phyloP scores from a whole-genome alignment of 2,329 filamentous ascomycete species.

The Fusarium pininemorale region DNA sequence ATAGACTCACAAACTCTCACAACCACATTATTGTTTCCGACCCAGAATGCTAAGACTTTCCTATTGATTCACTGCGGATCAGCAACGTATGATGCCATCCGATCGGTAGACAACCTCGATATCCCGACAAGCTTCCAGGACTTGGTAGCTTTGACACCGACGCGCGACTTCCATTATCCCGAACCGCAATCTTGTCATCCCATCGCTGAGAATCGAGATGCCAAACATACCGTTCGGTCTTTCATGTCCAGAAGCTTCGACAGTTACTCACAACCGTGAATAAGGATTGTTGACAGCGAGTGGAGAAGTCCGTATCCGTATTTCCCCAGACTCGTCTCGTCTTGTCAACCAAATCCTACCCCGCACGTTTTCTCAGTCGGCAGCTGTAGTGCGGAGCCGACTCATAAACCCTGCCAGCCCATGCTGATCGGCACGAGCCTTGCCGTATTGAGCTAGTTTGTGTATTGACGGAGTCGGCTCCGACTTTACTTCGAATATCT shows the following conservation, averaged over 20 bases:
- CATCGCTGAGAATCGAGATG: background rate
- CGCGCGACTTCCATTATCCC: fast-evolving
- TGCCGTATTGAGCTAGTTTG: background rate
- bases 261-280: background rate
- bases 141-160: background rate
- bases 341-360: background rate
- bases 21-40: background rate
- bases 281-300: background rate
- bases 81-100: background rate
- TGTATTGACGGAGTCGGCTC: background rate
- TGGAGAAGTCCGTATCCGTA: background rate
- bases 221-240: too few relatives aligned
- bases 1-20: too few relatives aligned
- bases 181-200: background rate
- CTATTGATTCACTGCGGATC: background rate
- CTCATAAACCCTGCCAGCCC: background rate
- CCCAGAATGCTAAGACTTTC: fast-evolving
- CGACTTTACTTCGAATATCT: background rate
- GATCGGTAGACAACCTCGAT: fast-evolving
- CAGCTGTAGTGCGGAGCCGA: background rate
- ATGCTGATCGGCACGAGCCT: background rate
- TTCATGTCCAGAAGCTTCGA: background rate
- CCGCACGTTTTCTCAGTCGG: background rate
- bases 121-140: background rate
- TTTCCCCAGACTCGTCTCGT: background rate